phyloP scores from a whole-genome alignment of 768 basidiomycete genomes.

The Auricularia sp. region DNA sequence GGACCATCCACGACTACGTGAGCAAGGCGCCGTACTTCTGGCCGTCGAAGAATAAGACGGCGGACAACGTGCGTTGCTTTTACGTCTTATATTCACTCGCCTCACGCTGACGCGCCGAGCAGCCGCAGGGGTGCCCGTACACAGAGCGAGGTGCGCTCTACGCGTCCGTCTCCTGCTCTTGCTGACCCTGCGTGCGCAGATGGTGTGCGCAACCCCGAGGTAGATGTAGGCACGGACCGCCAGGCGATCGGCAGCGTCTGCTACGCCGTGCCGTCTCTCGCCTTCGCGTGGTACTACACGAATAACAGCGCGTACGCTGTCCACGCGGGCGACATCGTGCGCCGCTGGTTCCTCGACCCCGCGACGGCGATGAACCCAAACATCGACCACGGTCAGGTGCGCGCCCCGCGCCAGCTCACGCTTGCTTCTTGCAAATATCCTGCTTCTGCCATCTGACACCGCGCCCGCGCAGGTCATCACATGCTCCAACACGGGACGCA shows the following conservation, averaged over 20 bases:
- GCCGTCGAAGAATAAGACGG: background rate
- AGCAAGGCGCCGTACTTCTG: slow-evolving; percentile 1
- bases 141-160: background rate
- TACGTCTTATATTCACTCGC: background rate
- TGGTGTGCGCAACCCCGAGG: background rate
- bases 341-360: background rate
- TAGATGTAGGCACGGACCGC: background rate
- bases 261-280: background rate
- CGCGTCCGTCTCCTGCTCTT: background rate
- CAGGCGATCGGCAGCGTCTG: slow-evolving; percentile 1
- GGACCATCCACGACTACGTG: background rate
- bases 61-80: background rate
- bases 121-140: background rate
- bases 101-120: background rate
- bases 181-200: background rate
- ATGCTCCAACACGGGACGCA: background rate
- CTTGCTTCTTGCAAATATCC: background rate
- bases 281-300: slow-evolving; percentile 1
- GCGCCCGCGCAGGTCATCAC: background rate
- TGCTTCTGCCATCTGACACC: background rate
- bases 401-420: background rate
- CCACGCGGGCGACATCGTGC: background rate
- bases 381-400: slow-evolving; percentile 1
- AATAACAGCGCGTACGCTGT: background rate
- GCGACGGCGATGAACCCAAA: background rate